A percentile compares a stretch with the other conserved stretches of the same genome.
These are phyloP conservation scores for Fagopyrum homotropicum DNA, from an alignment of 148 eudicot genomes.

Conservation along the genomic window DNA sequence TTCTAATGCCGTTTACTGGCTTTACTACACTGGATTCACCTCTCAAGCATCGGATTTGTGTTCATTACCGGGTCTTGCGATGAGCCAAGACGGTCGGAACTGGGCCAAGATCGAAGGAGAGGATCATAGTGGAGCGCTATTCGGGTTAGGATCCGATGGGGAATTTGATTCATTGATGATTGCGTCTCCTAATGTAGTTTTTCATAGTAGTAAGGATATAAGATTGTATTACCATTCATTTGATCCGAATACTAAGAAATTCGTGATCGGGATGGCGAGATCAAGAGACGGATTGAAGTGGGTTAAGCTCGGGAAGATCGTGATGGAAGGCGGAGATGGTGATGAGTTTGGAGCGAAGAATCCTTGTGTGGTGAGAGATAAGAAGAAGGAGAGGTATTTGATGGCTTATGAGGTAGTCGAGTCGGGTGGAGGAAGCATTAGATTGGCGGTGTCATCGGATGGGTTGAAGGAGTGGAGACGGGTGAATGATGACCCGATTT, in stretches of 20 bases:
- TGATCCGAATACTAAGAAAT: conserved; percentile 35
- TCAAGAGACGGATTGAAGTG: conserved; percentile 80
- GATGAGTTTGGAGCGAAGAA: conserved; percentile 56
- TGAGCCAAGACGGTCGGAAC: conserved; percentile 87
- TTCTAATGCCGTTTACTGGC: conserved; percentile 69
- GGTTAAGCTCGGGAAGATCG: conserved; percentile 63
- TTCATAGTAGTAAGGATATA: conserved; percentile 45
- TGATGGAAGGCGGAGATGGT: conserved; percentile 28
- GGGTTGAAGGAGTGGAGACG: conserved; percentile 66
- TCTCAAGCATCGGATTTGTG: conserved; percentile 47
- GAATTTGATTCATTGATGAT: conserved; percentile 81
- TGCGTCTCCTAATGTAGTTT: conserved; percentile 75
- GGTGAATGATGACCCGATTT: conserved; percentile 30
- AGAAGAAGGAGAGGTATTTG: conserved; percentile 51
- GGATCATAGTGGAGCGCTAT: conserved; percentile 75
- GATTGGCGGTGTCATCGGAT: conserved; percentile 56
- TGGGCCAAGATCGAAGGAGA: conserved; percentile 96
- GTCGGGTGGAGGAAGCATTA: conserved; percentile 46
- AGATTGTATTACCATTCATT: conserved; percentile 83
- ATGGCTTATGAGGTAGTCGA: conserved; percentile 75
- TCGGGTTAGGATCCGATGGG: conserved; percentile 61
- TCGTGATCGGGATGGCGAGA: conserved; percentile 56
- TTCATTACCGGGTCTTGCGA: conserved; percentile 86
- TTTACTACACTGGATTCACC: conserved; percentile 67
- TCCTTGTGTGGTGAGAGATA: conserved; percentile 44